phyloP scores from a whole-genome alignment of 2,329 filamentous ascomycete species.

The Gremmenia infestans region DNA sequence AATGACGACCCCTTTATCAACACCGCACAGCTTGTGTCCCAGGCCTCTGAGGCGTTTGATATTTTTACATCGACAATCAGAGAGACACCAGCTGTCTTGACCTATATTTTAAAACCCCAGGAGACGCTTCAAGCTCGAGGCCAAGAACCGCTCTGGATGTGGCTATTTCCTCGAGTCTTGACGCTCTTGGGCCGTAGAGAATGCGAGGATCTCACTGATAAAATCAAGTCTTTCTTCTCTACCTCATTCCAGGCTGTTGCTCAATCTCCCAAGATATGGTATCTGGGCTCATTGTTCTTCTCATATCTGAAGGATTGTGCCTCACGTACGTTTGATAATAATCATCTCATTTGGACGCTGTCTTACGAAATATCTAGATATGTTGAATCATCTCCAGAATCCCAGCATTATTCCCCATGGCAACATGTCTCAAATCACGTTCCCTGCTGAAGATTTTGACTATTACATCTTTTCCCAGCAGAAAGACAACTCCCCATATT shows the following conservation, averaged over 20 bases:
- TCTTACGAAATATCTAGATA: constrained; percentile 16
- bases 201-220: constrained; percentile 43
- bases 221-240: constrained; percentile 50
- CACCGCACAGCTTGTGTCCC: constrained; percentile 48
- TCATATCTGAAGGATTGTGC: constrained; percentile 43
- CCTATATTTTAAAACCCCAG: constrained; percentile 38
- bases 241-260: constrained; percentile 43
- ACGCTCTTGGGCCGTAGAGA: constrained; percentile 49
- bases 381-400: constrained; percentile 23
- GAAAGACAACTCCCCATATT: neutral
- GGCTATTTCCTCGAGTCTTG: constrained; percentile 56
- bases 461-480: constrained; percentile 6
- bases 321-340: constrained; percentile 20
- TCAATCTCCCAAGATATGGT: constrained; percentile 44
- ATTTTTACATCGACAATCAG: constrained; percentile 71
- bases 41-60: constrained; percentile 67
- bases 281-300: constrained; percentile 39
- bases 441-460: constrained; percentile 20
- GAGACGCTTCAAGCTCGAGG: constrained; percentile 46
- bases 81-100: constrained; percentile 67
- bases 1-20: constrained; percentile 63
- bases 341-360: neutral
- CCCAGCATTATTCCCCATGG: constrained; percentile 11
- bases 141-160: constrained; percentile 59
- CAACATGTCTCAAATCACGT: constrained; percentile 12